A percentile compares a stretch with the other conserved stretches of the same genome.
Evolutionary conservation across 2,329 filamentous ascomycete species (phyloP).

Genomic region (Samsoniella hepiali): DNA sequence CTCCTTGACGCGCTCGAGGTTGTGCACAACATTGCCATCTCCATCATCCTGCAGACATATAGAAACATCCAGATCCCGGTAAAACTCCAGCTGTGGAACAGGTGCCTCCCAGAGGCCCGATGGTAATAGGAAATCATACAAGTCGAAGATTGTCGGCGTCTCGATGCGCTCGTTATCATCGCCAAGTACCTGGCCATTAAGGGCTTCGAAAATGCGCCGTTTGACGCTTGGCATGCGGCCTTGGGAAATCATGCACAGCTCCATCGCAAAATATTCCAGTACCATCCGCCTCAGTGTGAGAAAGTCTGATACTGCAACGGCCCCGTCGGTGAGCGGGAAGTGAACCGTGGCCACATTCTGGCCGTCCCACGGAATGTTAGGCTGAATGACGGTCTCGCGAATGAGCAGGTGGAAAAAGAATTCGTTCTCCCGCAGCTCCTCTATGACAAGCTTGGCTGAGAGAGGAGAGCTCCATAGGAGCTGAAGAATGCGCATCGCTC

Average conservation of each 20-base stretch:
- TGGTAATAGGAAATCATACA: constrained; percentile 79
- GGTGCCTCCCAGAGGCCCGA: constrained; percentile 49
- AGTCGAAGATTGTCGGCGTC: constrained; percentile 79
- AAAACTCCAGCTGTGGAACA: constrained; percentile 55
- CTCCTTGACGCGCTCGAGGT: constrained; percentile 69
- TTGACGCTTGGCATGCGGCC: constrained; percentile 68
- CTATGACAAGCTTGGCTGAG: constrained; percentile 70
- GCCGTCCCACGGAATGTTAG: constrained; percentile 71
- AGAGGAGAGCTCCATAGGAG: constrained; percentile 81
- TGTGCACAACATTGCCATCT: constrained; percentile 58
- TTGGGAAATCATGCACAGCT: constrained; percentile 74
- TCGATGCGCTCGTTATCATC: constrained; percentile 63
- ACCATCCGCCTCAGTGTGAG: constrained; percentile 72
- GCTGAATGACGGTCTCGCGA: constrained; percentile 66
- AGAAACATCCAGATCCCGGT: constrained; percentile 64
- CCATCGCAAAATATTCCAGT: constrained; percentile 80
- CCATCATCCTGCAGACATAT: constrained; percentile 60
- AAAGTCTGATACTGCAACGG: constrained; percentile 71
- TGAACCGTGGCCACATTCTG: constrained; percentile 55
- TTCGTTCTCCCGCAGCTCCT: constrained; percentile 75
- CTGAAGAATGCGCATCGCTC: constrained; percentile 69
- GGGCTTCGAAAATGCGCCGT: constrained; percentile 63
- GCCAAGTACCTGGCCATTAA: constrained; percentile 72
- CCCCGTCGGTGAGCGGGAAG: constrained; percentile 67
- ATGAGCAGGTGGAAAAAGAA: constrained; percentile 76